Percentiles rank a stretch among this genome's conserved stretches.
phyloP scores from a whole-genome alignment of 805 yeast species.

The Pichia scutulata region DNA sequence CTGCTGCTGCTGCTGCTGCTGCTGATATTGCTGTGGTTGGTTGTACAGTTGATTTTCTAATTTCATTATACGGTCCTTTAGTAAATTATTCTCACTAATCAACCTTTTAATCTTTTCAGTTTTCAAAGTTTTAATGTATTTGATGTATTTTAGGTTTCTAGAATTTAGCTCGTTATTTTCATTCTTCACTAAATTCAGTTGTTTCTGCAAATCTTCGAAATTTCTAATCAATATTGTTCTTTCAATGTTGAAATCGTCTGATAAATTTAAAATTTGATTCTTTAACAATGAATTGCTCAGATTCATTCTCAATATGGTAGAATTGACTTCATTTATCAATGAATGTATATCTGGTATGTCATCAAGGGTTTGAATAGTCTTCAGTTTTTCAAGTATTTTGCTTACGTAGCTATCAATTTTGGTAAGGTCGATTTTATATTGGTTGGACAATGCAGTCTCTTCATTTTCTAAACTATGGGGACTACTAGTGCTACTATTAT shows the following conservation, averaged over 20 bases:
- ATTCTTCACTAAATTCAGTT: conserved; percentile 19
- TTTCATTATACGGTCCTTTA: conserved; percentile 18
- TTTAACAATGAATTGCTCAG: conserved; percentile 26
- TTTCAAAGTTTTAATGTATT: conserved; percentile 25
- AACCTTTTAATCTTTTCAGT: conserved; percentile 23
- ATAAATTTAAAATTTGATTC: conserved; percentile 21
- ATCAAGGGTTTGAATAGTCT: background rate
- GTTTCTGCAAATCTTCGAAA: conserved; percentile 23
- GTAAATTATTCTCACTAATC: conserved; percentile 22
- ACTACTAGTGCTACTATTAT: background rate
- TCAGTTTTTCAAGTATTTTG: background rate
- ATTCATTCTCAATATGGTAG: conserved; percentile 25
- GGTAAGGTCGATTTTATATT: background rate
- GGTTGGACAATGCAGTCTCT: background rate
- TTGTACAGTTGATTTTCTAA: background rate
- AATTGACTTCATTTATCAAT: conserved; percentile 6
- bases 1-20: background rate
- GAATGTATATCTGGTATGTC: background rate
- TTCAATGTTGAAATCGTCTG: conserved; percentile 27
- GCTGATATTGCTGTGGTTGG: background rate
- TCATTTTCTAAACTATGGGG: background rate
- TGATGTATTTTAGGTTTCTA: conserved; percentile 28
- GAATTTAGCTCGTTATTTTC: conserved; percentile 26
- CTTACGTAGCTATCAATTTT: background rate
- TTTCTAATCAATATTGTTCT: conserved; percentile 23